Base-by-base conservation (phyloP, 148 eudicot species). In the Persicaria maculosa region DNA sequence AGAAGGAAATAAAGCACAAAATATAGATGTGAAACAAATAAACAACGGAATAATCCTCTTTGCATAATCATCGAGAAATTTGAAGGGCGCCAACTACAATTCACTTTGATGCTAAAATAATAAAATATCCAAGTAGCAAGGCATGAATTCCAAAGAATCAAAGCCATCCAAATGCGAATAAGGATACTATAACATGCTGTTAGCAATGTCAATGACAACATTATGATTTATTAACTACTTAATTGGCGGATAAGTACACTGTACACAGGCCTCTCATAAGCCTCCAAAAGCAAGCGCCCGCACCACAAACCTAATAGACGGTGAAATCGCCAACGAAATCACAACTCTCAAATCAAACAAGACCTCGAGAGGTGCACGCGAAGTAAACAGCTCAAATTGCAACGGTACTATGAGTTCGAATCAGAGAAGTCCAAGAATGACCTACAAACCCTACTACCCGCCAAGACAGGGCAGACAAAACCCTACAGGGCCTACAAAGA, bases 211-310 rank as follows among this genome's bases (percentile, higher is more conserved):
- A 40, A 14, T 14, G 46, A 46, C 11, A 64, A 43, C 69, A 64
- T 64, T 22, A 22, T 22, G 0, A 22, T 22, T 22, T 65, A 45
- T 14, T 10, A 40, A 14, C 45, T 40, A 36, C n/a, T 40, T 64
- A 22, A 64, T 36, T 22, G 14, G n/a, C 16, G 43, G 9, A 65
- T 17, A 40, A 36, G n/a, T 65, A 65, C 43, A 36, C 47, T 12
- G n/a, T 65, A 65, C 43, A 36, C 47, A 65, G 43, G 70, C 47
- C 67, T 59, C 43, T 59, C 67, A 59, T 12, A 59, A 9, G 43
- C 43, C 8, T 25, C 67, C 20, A 3, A 20, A 9, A 22, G 9
- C 40, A 59, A 22, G 43, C 3, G 40, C 25, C 25, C 67, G 3
- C 7, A 59, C 65, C 61, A 55, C 19, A 17, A 17, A 59, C 20